Evolutionary conservation across 495 filamentous ascomycete genomes (phyloP), one percentile per base, ranked within the genome.

Genomic region (Diplogelasinospora grovesii): DNA sequence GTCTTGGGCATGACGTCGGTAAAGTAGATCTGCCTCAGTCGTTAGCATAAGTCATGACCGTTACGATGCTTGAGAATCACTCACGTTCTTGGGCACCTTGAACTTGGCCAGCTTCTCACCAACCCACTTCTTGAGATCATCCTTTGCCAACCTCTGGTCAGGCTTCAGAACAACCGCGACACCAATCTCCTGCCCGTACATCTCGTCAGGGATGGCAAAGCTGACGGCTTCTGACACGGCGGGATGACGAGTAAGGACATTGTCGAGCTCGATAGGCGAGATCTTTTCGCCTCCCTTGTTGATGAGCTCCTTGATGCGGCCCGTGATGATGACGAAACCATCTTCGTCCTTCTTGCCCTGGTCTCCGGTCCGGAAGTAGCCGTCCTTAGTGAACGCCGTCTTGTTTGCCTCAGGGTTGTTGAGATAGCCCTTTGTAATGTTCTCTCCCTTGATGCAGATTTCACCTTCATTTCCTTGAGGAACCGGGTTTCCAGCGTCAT

Each of bases 271-370:
- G 34, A 90, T 85, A 2, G 86, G 86, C 35, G 75, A 80, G 47
- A 89, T 87, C 61, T 88, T 88, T 59, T 89, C 85, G 8, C 85
- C 85, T 23, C 81, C 84, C 59, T 85, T 84, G 59, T 88, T 87
- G 60, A 89, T 88, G 18, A 89, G 66, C 59, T 89, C 85, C 70
- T 89, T 89, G 59, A 86, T 87, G 18, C 85, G 70, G 5, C 85
- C 85, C 2, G 85, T 88, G 50, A 88, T 83, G 43, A 82, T 70
- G 11, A 89, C 62, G 41, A 86, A 88, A 13, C 82, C 82, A 40
- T 87, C 78, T 36, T 73, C 59, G 52, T 89, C 86, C 47, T 74
- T 68, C 56, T 77, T 78, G 22, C 86, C 86, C 59, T 90, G 85
- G 52, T 93, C 86, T 3, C 86, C 86, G 0, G 87, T 92, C 28